A percentile compares a stretch with the other conserved stretches of the same genome.
Conservation (phyloP, 805 yeast species). For the Metschnikowia proteae region DNA sequence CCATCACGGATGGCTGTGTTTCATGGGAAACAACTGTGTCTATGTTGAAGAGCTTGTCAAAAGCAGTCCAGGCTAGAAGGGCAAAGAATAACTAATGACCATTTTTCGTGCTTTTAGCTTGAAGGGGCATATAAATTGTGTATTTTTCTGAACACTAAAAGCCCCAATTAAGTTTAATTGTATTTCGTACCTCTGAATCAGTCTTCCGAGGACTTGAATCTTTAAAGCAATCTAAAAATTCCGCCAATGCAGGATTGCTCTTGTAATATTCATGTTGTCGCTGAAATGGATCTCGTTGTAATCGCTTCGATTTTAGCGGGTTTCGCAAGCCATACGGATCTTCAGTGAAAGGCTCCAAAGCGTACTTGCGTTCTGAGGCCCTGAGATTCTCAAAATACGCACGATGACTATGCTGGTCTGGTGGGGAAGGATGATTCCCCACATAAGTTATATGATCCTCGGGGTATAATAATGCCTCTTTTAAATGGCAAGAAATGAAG, state of each 20-base stretch:
- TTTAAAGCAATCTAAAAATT: constrained; percentile 5
- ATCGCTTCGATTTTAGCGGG: constrained; percentile 46
- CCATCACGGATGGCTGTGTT: constrained; percentile 97
- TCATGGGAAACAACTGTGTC: constrained; percentile 80
- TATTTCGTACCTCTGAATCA: neutral
- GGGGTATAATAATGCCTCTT: constrained; percentile 44
- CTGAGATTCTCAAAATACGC: constrained; percentile 47
- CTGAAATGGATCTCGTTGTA: constrained; percentile 54
- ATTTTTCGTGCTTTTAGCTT: neutral
- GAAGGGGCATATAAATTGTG: neutral
- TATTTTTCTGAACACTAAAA: neutral
- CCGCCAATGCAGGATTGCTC: constrained; percentile 22
- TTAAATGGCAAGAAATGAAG: constrained; percentile 52
- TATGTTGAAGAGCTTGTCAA: constrained; percentile 67
- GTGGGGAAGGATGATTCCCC: constrained; percentile 56
- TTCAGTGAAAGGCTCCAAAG: constrained; percentile 46
- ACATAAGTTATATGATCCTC: constrained; percentile 40
- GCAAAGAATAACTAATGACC: constrained; percentile 2
- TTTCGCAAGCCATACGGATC: constrained; percentile 58
- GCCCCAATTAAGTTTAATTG: neutral
- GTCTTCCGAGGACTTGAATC: neutral
- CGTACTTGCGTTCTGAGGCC: constrained; percentile 48
- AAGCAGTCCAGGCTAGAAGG: constrained; percentile 70
- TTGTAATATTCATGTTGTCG: constrained; percentile 36
- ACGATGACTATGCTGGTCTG: constrained; percentile 17